Percentiles rank a stretch among this genome's conserved stretches.
Evolutionary conservation across 2,329 filamentous ascomycete genomes (phyloP).

Genomic region (Penicillium expansum): DNA sequence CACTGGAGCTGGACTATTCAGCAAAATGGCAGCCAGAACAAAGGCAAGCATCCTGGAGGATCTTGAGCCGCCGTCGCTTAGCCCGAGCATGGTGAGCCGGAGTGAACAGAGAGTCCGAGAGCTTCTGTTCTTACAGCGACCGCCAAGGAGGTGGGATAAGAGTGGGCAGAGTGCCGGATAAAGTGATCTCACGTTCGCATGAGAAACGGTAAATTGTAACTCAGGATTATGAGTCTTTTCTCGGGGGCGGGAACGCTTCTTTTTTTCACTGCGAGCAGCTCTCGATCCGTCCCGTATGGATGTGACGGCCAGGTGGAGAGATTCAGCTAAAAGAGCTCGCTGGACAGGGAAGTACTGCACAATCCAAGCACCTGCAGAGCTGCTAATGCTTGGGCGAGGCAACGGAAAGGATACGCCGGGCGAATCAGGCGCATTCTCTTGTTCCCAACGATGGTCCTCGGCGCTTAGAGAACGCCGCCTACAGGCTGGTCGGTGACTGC

Average conservation of each 20-base stretch:
- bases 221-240: neutral
- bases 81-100: conserved; percentile 23
- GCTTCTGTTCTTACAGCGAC: conserved; percentile 6
- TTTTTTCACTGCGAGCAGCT: conserved; percentile 21
- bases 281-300: conserved; percentile 2
- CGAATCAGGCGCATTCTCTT: conserved; percentile 16
- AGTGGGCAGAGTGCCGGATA: conserved; percentile 12
- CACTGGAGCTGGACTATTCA: conserved; percentile 21
- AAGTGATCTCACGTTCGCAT: conserved; percentile 19
- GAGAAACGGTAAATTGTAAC: conserved; percentile 5
- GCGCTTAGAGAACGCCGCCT: conserved; percentile 24
- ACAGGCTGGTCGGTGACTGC: conserved; percentile 15
- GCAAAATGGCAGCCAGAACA: conserved; percentile 15
- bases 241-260: conserved; percentile 23
- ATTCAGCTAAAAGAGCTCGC: neutral
- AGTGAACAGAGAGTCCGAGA: conserved; percentile 7
- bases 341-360: conserved; percentile 2
- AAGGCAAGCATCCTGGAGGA: conserved; percentile 20
- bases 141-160: neutral
- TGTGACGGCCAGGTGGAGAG: conserved; percentile 16
- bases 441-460: conserved; percentile 1
- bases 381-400: neutral
- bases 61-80: conserved; percentile 9
- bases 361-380: conserved; percentile 6
- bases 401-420: conserved; percentile 7